These are phyloP conservation scores for Triangularia verruculosa DNA, from an alignment of 2,329 filamentous ascomycete genomes.

Conservation along the genomic window DNA sequence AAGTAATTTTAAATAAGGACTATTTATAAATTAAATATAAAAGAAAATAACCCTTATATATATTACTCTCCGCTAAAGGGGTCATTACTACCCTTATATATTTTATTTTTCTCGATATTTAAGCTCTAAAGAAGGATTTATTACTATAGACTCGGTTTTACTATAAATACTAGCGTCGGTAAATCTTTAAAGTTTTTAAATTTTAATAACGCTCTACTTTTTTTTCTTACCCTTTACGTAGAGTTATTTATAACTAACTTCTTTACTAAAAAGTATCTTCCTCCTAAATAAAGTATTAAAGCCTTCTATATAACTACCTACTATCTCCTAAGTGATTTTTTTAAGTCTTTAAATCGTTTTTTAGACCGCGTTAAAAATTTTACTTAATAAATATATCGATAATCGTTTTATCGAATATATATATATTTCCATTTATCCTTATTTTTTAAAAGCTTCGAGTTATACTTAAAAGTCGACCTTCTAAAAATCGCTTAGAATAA, in stretches of 20 bases:
- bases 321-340: slow-evolving; percentile 10
- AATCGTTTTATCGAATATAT: no score
- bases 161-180: slow-evolving; percentile 12
- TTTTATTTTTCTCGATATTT: background rate
- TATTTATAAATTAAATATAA: background rate
- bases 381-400: no score
- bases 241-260: no score
- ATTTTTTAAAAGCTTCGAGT: no score
- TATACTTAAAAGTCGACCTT: no score
- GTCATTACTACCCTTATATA: background rate
- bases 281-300: slow-evolving; percentile 12
- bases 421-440: no score
- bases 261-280: slow-evolving; percentile 5
- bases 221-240: no score
- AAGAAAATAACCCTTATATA: background rate
- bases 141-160: slow-evolving; percentile 10
- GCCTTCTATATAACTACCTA: slow-evolving; percentile 9
- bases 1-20: background rate
- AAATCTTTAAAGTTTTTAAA: slow-evolving; percentile 11
- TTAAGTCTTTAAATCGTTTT: no score
- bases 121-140: background rate
- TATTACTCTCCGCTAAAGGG: background rate
- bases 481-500: no score
- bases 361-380: no score
- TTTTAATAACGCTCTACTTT: slow-evolving; percentile 6